These are phyloP conservation scores for Digitaria exilis DNA, from an alignment of 202 grass and related monocot genomes.

Conservation along the genomic window DNA sequence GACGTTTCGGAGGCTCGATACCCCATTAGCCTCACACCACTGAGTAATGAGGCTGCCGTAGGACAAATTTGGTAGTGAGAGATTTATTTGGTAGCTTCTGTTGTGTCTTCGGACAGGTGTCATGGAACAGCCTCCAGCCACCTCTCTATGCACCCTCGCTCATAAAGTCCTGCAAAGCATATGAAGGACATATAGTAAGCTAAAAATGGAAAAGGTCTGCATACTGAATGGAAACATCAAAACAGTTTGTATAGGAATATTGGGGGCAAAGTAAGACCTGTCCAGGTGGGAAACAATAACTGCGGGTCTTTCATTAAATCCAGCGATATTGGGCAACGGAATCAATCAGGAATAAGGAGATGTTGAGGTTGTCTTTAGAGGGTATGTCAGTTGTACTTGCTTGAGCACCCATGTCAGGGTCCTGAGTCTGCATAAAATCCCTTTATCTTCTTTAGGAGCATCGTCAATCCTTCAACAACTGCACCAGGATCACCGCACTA, in stretches of 20 bases:
- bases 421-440: conserved; percentile 83
- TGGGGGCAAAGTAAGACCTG: conserved; percentile 51
- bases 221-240: conserved; percentile 22
- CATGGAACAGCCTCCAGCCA: conserved; percentile 80
- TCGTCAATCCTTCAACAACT: conserved; percentile 71
- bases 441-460: conserved; percentile 88
- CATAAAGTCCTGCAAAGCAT: conserved; percentile 82
- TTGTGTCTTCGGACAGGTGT: conserved; percentile 90
- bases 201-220: conserved; percentile 35
- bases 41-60: conserved; percentile 83
- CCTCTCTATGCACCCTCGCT: conserved; percentile 80
- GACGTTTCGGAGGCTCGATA: conserved; percentile 66
- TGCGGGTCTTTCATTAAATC: conserved; percentile 96
- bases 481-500: conserved; percentile 63
- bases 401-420: conserved; percentile 51
- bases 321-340: conserved; percentile 87
- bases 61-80: conserved; percentile 84
- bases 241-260: conserved; percentile 10
- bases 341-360: conserved; percentile 82
- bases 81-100: conserved; percentile 77
- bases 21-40: conserved; percentile 94
- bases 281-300: conserved; percentile 88
- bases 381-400: conserved; percentile 28
- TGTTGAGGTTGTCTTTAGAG: conserved; percentile 45
- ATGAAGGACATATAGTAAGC: conserved; percentile 36